These are phyloP conservation scores for Annona cherimola DNA, from an alignment of 164 flowering plant genomes.

Conservation along the genomic window DNA sequence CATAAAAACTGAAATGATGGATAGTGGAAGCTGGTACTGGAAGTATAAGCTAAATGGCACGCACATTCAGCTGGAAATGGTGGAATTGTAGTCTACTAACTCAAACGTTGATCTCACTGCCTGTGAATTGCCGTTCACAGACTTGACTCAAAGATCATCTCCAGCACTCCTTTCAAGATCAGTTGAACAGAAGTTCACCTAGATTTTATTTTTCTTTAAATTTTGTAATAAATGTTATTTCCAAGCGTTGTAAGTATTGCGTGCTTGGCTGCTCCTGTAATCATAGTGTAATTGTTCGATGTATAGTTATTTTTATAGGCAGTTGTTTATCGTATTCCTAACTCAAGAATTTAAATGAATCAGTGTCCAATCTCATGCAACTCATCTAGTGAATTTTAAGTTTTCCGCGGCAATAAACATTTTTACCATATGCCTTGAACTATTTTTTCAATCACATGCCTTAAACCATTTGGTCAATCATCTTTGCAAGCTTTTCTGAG, in stretches of 20 bases:
- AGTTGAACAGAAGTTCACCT: constrained; percentile 77
- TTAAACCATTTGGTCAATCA: no score
- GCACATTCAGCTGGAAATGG: constrained; percentile 58
- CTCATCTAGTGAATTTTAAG: no score
- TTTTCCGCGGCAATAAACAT: no score
- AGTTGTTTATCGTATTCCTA: not conserved
- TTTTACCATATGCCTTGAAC: no score
- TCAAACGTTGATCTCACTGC: not conserved
- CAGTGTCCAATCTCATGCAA: no score
- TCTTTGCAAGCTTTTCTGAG: no score
- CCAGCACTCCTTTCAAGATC: not conserved
- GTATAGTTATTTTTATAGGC: no score
- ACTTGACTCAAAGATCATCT: constrained; percentile 5
- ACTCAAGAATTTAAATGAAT: not conserved
- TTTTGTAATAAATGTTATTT: not conserved
- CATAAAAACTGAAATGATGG: constrained; percentile 45
- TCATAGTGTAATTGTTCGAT: not conserved
- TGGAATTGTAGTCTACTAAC: constrained; percentile 34
- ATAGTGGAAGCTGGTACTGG: constrained; percentile 92
- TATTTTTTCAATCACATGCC: no score
- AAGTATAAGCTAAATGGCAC: constrained; percentile 53
- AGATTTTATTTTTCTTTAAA: not conserved
- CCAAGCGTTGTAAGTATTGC: constrained; percentile 1
- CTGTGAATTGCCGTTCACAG: constrained; percentile 12
- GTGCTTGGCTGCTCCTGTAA: not conserved